Evolutionary conservation across 2,329 filamentous ascomycete genomes (phyloP).

Genomic region (Helminthosporium solani): DNA sequence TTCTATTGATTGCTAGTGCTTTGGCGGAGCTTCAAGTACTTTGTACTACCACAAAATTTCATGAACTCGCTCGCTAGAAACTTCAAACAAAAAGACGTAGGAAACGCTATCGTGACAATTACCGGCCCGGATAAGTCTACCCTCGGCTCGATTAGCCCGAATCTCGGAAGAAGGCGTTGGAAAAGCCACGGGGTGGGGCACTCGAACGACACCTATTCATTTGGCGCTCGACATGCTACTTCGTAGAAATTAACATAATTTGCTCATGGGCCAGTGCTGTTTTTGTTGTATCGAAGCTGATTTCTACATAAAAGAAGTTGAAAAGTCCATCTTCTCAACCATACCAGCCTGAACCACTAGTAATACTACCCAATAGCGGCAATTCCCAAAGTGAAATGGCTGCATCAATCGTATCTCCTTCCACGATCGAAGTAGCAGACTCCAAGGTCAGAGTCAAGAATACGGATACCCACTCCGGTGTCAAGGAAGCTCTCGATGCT

Average conservation of each 20-base stretch:
- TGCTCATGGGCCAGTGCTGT: background rate
- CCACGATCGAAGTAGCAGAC: constrained; percentile 4
- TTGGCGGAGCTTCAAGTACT: too few species aligned
- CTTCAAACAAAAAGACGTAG: too few species aligned
- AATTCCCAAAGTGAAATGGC: constrained; percentile 13
- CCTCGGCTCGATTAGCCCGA: constrained; percentile 2
- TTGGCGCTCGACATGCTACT: background rate
- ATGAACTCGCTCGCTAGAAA: too few species aligned
- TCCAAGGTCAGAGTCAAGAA: constrained; percentile 13
- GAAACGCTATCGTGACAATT: too few species aligned
- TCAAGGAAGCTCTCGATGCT: constrained; percentile 18
- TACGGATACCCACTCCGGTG: constrained; percentile 8
- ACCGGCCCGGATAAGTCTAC: too few species aligned
- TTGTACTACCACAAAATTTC: too few species aligned
- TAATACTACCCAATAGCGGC: background rate
- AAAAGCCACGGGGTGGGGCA: background rate
- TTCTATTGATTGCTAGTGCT: too few species aligned
- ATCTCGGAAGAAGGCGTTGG: background rate
- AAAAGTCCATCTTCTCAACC: background rate
- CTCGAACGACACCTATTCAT: background rate
- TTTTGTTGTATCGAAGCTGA: too few species aligned
- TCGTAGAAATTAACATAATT: background rate
- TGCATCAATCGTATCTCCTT: constrained; percentile 7
- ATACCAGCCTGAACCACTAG: background rate
- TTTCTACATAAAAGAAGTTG: too few species aligned